Evolutionary conservation across 2,329 filamentous ascomycete species (phyloP).

Genomic region (Fusarium brevicatenulatum): DNA sequence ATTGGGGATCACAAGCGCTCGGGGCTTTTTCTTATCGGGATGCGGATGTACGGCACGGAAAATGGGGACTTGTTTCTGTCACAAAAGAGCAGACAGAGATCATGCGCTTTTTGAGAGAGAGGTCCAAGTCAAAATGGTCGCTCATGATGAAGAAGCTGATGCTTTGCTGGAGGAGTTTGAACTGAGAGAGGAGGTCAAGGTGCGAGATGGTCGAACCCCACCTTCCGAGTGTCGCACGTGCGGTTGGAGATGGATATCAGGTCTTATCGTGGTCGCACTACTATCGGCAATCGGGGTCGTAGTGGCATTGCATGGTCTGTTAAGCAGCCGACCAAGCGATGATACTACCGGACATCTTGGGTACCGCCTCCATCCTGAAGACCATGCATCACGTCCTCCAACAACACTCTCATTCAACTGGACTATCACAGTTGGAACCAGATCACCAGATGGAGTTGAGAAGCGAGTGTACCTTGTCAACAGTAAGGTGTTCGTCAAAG

Average conservation of each 20-base stretch:
- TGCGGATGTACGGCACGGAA: slow-evolving; percentile 7
- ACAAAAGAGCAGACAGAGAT: not conserved
- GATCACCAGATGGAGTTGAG: slow-evolving; percentile 3
- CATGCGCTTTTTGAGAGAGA: not conserved
- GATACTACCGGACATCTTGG: not conserved
- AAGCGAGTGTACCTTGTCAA: slow-evolving; percentile 1
- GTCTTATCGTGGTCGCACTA: not conserved
- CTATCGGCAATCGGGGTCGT: not conserved
- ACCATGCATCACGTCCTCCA: not conserved
- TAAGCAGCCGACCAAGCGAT: rapidly evolving
- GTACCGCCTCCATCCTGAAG: not conserved
- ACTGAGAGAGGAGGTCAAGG: not conserved
- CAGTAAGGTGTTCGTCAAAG: not conserved
- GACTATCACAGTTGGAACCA: not conserved
- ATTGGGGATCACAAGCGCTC: not conserved
- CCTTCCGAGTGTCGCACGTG: not conserved
- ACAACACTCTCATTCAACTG: not conserved
- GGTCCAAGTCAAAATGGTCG: not conserved
- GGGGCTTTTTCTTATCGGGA: not conserved
- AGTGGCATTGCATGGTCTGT: not conserved
- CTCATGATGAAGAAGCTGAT: slow-evolving; percentile 15
- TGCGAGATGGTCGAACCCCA: not conserved
- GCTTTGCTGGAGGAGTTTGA: slow-evolving; percentile 11
- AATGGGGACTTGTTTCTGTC: not conserved
- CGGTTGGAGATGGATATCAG: not conserved